Base-by-base conservation (phyloP, 1,284 basidiomycete species). In the Taiwanofungus camphoratus region DNA sequence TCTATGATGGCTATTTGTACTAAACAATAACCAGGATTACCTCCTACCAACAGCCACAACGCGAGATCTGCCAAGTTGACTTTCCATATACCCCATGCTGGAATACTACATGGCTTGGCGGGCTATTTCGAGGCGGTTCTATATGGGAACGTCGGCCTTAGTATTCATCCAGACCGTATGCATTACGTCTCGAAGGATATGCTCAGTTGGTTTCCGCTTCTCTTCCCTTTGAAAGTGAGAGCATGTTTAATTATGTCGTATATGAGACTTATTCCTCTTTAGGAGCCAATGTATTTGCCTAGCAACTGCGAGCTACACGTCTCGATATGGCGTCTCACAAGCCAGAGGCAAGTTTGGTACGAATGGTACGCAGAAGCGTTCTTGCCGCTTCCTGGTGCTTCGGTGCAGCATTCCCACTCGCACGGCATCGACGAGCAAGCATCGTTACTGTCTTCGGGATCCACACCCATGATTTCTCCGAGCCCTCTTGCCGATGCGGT, bases 131-230 rank as follows among this genome's bases (percentile, higher is more conserved):
- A 99, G 66, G 92, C 95, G 0, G 82, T 92, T 22, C 69, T 99
- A 4, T 99, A 97, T 61, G 82, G 80, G 30, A 83, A 87, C 52
- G 74, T 99, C 16, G 88, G 89, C 0, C 70, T 99, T 27, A 96
- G 92, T 55, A 99, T 96, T 38, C 93, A 97, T 61, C 96, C 96
- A 0, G 82, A 92, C 44, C 81, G 84, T 37, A 86, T 87, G 64
- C 80, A 89, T 43, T 66, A 77, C 38, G 74, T 93, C 41, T 92
- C 89, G 13, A 89, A 89, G 54, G 87, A 98, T 54, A 98, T 99
- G 95, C 73, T 98, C 48, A 95, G 91, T 57, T 99, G 96, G 96
- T 99, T 99, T 70, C 96, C 96, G 0, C 70, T 98, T 24, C 97
- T 92, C 69, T 96, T 99, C 66, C 95, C 95, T 1, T 79, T 94